Conservation (phyloP, 1,284 basidiomycete genomes). For the Ustilago cynodontis region DNA sequence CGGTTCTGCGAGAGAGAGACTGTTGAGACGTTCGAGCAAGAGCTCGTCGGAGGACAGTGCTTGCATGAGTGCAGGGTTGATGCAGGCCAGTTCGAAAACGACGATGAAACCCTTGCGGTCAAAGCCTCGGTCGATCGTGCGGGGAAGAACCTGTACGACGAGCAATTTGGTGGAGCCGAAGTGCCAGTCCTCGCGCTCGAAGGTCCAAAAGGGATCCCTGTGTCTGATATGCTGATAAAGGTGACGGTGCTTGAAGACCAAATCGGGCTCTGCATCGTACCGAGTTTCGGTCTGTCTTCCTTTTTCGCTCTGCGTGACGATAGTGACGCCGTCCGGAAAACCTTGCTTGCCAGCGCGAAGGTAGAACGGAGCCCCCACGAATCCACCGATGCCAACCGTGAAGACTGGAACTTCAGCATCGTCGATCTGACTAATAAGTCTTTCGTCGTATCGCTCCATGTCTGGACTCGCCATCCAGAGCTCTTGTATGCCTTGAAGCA, state of each 20-base stretch:
- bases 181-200: neutral
- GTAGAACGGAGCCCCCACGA: neutral
- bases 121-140: neutral
- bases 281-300: neutral
- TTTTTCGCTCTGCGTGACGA: neutral
- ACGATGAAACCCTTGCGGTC: neutral
- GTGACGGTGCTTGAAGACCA: neutral
- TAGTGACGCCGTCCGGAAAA: neutral
- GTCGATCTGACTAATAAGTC: neutral
- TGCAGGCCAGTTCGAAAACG: neutral
- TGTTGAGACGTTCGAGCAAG: constrained; percentile 7
- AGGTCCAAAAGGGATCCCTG: neutral
- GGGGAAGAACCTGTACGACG: neutral
- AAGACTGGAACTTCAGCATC: neutral
- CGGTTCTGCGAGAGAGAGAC: neutral
- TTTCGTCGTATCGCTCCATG: neutral
- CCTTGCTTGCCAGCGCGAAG: neutral
- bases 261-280: neutral
- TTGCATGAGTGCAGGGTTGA: neutral
- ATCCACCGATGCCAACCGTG: neutral
- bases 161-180: neutral
- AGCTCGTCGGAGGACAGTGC: neutral
- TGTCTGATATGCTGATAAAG: neutral
- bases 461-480: neutral
- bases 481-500: neutral